Evolutionary conservation across 495 filamentous ascomycete genomes (phyloP), one percentile per base, ranked within the genome.

Genomic region (Extremus antarcticus): DNA sequence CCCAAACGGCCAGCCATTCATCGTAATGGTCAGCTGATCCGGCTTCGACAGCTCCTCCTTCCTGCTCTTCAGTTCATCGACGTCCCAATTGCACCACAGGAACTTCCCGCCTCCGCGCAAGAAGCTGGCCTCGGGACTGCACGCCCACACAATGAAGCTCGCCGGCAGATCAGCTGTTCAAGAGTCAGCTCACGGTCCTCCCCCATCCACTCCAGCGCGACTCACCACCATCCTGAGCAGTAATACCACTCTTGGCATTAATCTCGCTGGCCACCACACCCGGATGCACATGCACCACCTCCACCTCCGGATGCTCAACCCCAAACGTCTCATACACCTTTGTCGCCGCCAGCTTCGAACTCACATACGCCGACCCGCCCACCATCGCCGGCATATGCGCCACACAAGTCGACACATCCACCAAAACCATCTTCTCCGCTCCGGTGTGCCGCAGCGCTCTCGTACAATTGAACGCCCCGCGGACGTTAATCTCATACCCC

Each of bases 1-100:
- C 29, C 22, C 19, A 52, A 52, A 52, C 32, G 50, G 50, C 50
- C 50, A 52, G 19, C 50, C 50, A 22, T 40, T 40, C 21, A 52
- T 21, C 11, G 19, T 40, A 41, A 52, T 35, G 13, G 21, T 41
- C 9, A 52, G 50, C 29, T 50, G n/a, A 2, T 10, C 39, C 17
- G 52, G 46, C 32, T 3, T 55, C 47, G 65, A 59, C 56, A 78
- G 71, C 61, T 75, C 66, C 16, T 71, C 63, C 32, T 58, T 63
- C 51, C 58, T 57, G 1, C 61, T 61, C 57, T 73, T 72, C 25
- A 79, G 65, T 64, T 80, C 75, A 20, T 77, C 67, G 9, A 76
- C 74, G 64, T 80, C 76, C 75, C 76, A 78, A 55, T 77, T 75
- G 15, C 67, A 63, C 71, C 72, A 77, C 17, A 74, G 60, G 47